phyloP scores from a whole-genome alignment of 2,329 filamentous ascomycete species.

The Penicillium occitanis region DNA sequence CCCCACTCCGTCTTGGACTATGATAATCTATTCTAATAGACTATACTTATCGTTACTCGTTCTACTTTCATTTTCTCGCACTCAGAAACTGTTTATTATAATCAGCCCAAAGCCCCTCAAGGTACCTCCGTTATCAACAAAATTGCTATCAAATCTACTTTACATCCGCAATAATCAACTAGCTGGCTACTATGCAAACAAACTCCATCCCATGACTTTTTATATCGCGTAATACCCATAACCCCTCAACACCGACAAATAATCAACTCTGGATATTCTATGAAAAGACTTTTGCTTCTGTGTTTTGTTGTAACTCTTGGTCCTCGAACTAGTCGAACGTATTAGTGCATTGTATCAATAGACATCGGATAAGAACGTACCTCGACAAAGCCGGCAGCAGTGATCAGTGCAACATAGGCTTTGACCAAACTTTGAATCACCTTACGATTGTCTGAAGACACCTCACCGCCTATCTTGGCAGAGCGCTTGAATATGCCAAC shows the following conservation, averaged over 20 bases:
- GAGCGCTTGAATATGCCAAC: constrained; percentile 88
- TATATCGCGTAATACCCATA: constrained; percentile 18
- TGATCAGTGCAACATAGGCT: constrained; percentile 78
- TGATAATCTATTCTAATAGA: too few relatives aligned
- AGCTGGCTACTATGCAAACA: constrained; percentile 18
- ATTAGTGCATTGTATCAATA: constrained; percentile 16
- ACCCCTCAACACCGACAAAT: constrained; percentile 19
- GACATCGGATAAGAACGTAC: constrained; percentile 52
- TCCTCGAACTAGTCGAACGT: constrained; percentile 44
- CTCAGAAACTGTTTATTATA: background rate
- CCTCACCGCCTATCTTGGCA: constrained; percentile 67
- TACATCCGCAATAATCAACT: constrained; percentile 1
- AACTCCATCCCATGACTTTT: constrained; percentile 23
- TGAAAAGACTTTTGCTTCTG: constrained; percentile 35
- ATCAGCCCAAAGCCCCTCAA: background rate
- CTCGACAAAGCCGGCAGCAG: constrained; percentile 80
- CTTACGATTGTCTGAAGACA: constrained; percentile 53
- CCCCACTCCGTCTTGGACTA: background rate
- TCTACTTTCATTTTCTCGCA: too few relatives aligned
- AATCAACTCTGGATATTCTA: constrained; percentile 24
- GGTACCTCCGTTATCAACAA: background rate
- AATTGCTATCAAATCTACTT: constrained; percentile 9
- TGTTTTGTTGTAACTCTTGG: constrained; percentile 34
- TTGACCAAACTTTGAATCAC: constrained; percentile 77
- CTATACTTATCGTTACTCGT: background rate